Base-by-base conservation (phyloP, 208 protist species). In the Trypanosoma platydactyli region DNA sequence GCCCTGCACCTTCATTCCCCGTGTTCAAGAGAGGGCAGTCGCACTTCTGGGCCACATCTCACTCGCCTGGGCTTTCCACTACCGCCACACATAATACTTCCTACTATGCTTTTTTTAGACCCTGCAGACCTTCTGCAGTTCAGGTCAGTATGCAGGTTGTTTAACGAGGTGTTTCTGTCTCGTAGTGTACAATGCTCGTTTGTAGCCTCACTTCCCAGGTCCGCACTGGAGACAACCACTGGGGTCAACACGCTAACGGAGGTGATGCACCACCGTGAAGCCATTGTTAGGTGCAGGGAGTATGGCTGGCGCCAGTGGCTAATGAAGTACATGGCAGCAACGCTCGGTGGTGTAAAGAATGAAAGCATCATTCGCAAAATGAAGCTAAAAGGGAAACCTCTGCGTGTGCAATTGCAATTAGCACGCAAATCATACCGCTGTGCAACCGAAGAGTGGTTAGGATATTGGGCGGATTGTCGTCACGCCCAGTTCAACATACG, bases 401-500 rank as follows among this genome's bases (percentile, higher is more conserved):
- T 56, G 51, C 18, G 57, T 22, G 7, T 44, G 41, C 56, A 55
- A 45, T 46, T 72, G 40, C 41, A 42, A 1, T 54, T 11, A 7
- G 54, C 25, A n/a, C 48, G 44, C 3, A 33, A 57, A 5, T 58
- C 41, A 13, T 56, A 18, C 35, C 48, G 45, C 2, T 40, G 40
- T 16, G 67, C 52, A 3, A 48, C 12, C 3, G 44, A 64, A 6
- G 44, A 65, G 45, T 73, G 56, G 61, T 55, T 79, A 1, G 61
- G 33, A 18, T 40, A 63, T 29, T 51, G 58, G 1, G 40, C 60
- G 13, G 58, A 73, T 40, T 61, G 20, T 9, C 61, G 59, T 13
- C 64, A 60, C 22, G 40, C 59, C 12, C 51, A 64, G 33, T 42
- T 42, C 38, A 79, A 79, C 51, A 55, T 73, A 24, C 57, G 71